phyloP scores from a whole-genome alignment of 78 protist species.

The Dictyostelium intermedium region DNA sequence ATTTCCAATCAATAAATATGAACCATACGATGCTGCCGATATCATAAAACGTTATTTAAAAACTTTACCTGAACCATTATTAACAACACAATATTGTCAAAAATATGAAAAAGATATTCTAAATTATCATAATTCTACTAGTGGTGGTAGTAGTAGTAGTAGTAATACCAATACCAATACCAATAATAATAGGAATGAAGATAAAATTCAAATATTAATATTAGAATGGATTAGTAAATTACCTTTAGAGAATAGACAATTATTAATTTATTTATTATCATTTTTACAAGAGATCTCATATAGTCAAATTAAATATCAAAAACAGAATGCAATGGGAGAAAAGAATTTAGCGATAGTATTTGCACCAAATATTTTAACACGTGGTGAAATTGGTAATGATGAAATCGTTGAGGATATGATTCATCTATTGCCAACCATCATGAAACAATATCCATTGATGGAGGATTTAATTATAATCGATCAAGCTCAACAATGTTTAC shows the following conservation, averaged over 20 bases:
- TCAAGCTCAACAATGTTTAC: conserved; percentile 41
- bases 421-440: neutral
- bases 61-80: conserved; percentile 58
- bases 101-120: conserved; percentile 18
- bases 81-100: neutral
- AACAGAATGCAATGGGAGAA: conserved; percentile 44
- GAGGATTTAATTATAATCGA: conserved; percentile 45
- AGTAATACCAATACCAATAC: neutral
- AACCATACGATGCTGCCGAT: conserved; percentile 63
- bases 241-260: conserved; percentile 42
- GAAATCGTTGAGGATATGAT: conserved; percentile 70
- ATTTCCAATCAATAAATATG: conserved; percentile 32
- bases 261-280: conserved; percentile 43
- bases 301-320: neutral
- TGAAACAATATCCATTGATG: conserved; percentile 9
- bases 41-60: conserved; percentile 53
- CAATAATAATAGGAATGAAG: neutral
- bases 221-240: conserved; percentile 45
- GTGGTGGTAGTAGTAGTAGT: neutral
- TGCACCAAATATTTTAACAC: conserved; percentile 64
- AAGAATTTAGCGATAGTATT: conserved; percentile 68
- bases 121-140: neutral
- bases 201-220: neutral
- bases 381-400: conserved; percentile 74
- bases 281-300: conserved; percentile 41